A percentile compares a stretch with the other conserved stretches of the same genome.
Conservation (phyloP, 768 basidiomycete species). For the Candolleomyces eurysporus region DNA sequence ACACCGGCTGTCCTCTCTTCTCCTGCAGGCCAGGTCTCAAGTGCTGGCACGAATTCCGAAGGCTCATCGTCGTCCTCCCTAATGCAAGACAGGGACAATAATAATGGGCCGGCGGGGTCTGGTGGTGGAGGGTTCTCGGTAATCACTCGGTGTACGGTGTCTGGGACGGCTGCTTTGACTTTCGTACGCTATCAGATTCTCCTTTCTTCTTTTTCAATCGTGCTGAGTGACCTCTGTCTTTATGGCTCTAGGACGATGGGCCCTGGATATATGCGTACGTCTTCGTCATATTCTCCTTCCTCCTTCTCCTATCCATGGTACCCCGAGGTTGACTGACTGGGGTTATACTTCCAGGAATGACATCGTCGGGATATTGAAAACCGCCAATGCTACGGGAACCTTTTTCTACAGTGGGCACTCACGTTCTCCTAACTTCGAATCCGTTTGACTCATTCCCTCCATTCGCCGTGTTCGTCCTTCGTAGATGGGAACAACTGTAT, state of each 20-base stretch:
- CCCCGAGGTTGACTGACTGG: neutral
- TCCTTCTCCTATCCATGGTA: neutral
- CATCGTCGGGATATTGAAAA: constrained; percentile 32
- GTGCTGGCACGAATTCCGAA: too few relatives aligned
- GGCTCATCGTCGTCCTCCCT: too few relatives aligned
- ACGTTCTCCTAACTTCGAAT: neutral
- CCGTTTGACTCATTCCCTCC: neutral
- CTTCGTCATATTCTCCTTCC: neutral
- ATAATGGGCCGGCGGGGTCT: too few relatives aligned
- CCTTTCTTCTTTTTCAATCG: neutral
- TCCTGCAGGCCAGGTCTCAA: too few relatives aligned
- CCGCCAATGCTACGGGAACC: constrained; percentile 36
- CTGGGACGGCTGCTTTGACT: constrained; percentile 42
- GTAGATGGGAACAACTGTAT: constrained; percentile 41
- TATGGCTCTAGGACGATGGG: constrained; percentile 41
- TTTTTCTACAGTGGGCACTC: constrained; percentile 43
- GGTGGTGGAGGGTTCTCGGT: constrained; percentile 13
- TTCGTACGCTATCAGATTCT: constrained; percentile 29
- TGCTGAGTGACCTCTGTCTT: neutral
- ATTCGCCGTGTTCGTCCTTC: neutral
- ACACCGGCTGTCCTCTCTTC: neutral
- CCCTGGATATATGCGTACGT: constrained; percentile 38
- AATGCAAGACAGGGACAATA: too few relatives aligned
- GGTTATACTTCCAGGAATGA: constrained; percentile 25
- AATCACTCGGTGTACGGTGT: constrained; percentile 32